Percentiles rank a stretch among this genome's conserved stretches.
Evolutionary conservation across 1,284 basidiomycete species (phyloP).

Genomic region (Sporisorium exsertum): DNA sequence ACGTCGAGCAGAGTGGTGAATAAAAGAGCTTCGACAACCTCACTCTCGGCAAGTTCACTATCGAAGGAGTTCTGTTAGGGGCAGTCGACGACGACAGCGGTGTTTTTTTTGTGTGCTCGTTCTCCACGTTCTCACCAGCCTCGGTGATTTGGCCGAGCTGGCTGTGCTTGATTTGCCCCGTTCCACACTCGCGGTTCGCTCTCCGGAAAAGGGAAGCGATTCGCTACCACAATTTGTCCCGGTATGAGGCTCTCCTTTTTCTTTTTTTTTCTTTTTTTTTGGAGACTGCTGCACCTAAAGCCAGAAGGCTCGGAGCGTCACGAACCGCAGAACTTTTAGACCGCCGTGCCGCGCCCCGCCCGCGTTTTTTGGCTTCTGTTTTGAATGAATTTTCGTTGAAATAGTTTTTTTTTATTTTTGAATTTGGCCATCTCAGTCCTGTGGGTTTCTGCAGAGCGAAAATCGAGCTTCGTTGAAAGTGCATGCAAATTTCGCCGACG

Average conservation of each 20-base stretch:
- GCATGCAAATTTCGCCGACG: constrained; percentile 14
- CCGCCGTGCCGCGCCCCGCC: too few relatives aligned
- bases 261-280: too few relatives aligned
- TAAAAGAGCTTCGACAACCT: too few relatives aligned
- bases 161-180: neutral
- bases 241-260: neutral
- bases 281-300: too few relatives aligned
- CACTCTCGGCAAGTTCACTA: neutral
- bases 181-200: neutral
- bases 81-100: neutral
- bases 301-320: neutral
- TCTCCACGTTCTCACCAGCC: neutral
- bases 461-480: neutral
- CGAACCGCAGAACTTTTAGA: too few relatives aligned
- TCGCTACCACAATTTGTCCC: neutral
- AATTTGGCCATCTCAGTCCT: neutral
- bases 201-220: neutral
- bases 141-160: neutral
- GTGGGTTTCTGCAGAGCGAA: neutral
- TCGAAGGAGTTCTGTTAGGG: neutral
- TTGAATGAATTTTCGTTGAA: neutral
- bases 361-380: neutral
- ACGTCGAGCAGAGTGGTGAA: too few relatives aligned
- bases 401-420: neutral
- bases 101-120: neutral